Evolutionary conservation across 306 rosid species (phyloP).

Genomic region (Hylodesmum podocarpum): DNA sequence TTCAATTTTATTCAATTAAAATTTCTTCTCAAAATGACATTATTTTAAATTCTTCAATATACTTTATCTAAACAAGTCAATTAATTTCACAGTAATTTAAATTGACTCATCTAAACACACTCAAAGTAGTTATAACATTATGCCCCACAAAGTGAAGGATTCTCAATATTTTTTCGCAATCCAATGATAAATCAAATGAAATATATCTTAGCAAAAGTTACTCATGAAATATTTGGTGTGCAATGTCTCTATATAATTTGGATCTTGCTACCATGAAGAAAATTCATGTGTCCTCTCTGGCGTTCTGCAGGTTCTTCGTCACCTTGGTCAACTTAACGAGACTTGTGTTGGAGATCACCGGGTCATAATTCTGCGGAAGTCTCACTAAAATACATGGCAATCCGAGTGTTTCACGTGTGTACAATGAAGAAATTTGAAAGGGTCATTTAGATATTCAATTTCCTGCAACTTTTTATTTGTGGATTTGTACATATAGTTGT

Average conservation of each 20-base stretch:
- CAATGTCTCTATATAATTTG: not conserved
- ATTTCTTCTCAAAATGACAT: no score
- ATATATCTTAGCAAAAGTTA: not conserved
- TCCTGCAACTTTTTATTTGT: not conserved
- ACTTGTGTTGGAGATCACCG: constrained; percentile 83
- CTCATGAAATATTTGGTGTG: not conserved
- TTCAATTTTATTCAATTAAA: no score
- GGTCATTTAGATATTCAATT: not conserved
- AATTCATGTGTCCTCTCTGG: not conserved
- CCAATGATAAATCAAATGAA: not conserved
- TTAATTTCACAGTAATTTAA: no score
- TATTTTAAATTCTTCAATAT: no score
- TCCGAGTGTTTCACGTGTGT: not conserved
- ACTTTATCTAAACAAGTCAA: no score
- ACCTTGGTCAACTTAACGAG: constrained; percentile 85
- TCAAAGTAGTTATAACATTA: constrained; percentile 1
- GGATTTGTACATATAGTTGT: not conserved
- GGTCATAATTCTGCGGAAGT: constrained; percentile 68
- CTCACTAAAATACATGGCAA: constrained; percentile 37
- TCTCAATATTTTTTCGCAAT: not conserved
- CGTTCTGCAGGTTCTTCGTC: constrained; percentile 76
- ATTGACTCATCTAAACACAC: no score
- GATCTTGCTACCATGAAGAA: not conserved
- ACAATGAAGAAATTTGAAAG: not conserved
- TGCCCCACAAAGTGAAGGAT: not conserved